Evolutionary conservation across 805 yeast genomes (phyloP), one percentile per base, ranked within the genome.

Genomic region (Wickerhamomyces bisporus): DNA sequence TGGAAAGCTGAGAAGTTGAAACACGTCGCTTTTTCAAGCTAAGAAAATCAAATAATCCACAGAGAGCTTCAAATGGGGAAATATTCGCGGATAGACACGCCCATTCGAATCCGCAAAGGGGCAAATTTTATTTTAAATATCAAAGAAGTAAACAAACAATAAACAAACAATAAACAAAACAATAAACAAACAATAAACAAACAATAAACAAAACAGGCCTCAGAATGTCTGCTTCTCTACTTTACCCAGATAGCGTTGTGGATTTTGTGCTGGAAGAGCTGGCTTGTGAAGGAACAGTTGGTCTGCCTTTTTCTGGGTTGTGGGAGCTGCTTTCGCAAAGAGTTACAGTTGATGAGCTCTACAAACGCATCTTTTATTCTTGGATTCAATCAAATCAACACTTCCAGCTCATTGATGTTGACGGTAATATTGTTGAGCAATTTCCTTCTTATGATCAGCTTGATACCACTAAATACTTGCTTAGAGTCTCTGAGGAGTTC

Each of bases 401-500:
- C 19, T 15, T 54, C 5, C 47, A 47, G 16, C 11, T 47, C n/a
- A n/a, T 42, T 11, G 30, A 32, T 14, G 31, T 16, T 14, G 24
- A 30, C 2, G 33, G 36, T 6, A 23, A 26, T 3, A 21, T 30
- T 3, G 30, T 30, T 3, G 16, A 39, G 10, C 16, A 19, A 18
- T 6, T 7, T 8, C 14, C 12, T 9, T 17, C 20, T 1, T 18
- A 35, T 7, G 41, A 43, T 5, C 34, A 33, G 12, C 47, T 48
- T 11, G 44, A 39, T 21, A 35, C 39, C 9, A 13, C 20, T 16
- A 23, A 16, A 12, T 12, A 20, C 3, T 26, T 48, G 9, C 39
- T 71, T 3, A 59, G 62, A 13, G 74, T 82, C 3, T 64, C 69
- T 5, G 74, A 75, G 20, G 79, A 75, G 38, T 71, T 71, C 28